phyloP scores from a whole-genome alignment of 768 basidiomycete genomes.

The Suillus plorans region DNA sequence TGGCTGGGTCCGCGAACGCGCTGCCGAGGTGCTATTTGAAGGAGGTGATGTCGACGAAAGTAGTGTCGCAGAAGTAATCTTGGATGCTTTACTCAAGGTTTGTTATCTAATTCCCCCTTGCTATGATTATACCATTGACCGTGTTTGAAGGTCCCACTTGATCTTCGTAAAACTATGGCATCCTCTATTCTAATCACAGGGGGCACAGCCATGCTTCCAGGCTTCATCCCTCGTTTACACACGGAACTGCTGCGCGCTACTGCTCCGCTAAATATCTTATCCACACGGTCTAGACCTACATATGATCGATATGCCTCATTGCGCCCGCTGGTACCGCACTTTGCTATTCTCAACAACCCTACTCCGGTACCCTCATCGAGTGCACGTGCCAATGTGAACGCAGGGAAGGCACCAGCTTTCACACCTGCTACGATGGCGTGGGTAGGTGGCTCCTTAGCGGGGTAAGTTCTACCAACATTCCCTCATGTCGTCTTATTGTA shows the following conservation, averaged over 20 bases:
- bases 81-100: slow-evolving; percentile 79
- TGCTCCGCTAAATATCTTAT: slow-evolving; percentile 34
- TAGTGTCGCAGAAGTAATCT: slow-evolving; percentile 78
- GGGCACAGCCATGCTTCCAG: slow-evolving; percentile 89
- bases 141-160: slow-evolving; percentile 71
- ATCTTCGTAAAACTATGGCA: slow-evolving; percentile 81
- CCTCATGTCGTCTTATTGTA: background rate
- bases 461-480: slow-evolving; percentile 49
- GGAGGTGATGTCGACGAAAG: slow-evolving; percentile 86
- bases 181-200: slow-evolving; percentile 86
- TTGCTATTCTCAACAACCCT: slow-evolving; percentile 88
- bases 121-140: background rate
- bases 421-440: slow-evolving; percentile 78
- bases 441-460: slow-evolving; percentile 93
- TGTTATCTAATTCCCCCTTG: background rate
- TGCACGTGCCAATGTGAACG: slow-evolving; percentile 55
- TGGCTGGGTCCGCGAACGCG: slow-evolving; percentile 93
- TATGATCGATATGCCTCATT: slow-evolving; percentile 79
- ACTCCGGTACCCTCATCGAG: slow-evolving; percentile 51
- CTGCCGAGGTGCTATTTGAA: slow-evolving; percentile 88
- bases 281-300: slow-evolving; percentile 40
- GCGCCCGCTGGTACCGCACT: slow-evolving; percentile 65
- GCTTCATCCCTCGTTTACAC: slow-evolving; percentile 89
- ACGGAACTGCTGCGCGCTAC: slow-evolving; percentile 69
- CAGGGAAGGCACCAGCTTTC: slow-evolving; percentile 88